Conservation (phyloP, 108 stramenopile genomes). For the Parietichytrium sp. region DNA sequence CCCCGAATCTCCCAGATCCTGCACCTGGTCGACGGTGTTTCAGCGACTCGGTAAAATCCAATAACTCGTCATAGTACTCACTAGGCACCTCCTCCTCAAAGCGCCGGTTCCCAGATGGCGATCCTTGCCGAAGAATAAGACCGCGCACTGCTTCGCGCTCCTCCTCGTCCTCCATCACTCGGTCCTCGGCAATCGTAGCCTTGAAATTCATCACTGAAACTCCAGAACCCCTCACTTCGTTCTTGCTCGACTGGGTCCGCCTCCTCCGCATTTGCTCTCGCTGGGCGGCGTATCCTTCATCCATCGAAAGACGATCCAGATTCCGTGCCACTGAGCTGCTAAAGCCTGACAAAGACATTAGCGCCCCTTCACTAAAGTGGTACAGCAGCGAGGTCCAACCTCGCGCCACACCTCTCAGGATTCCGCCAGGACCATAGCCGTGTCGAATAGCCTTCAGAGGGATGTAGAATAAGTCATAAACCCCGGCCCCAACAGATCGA, state of each 20-base stretch:
- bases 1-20: not conserved
- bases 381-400: conserved; percentile 32
- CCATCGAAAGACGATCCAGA: not conserved
- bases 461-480: conserved; percentile 2
- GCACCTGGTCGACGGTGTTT: no score
- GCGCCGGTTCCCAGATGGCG: not conserved
- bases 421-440: conserved; percentile 25
- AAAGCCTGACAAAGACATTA: not conserved
- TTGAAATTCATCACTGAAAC: not conserved
- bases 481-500: conserved; percentile 8
- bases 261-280: conserved; percentile 35
- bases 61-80: no score
- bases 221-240: no score
- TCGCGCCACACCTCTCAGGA: conserved; percentile 9
- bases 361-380: conserved; percentile 26
- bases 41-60: not conserved
- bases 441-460: conserved; percentile 24
- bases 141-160: not conserved
- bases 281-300: not conserved
- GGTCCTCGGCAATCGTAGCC: no score
- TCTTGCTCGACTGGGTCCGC: conserved; percentile 13
- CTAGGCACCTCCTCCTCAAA: no score
- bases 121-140: not conserved
- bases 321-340: conserved; percentile 13
- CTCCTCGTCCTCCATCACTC: conserved; percentile 3